A percentile compares a stretch with the other conserved stretches of the same genome.
Conservation (phyloP, 306 rosid genomes). For the Cicer chorassanicum region DNA sequence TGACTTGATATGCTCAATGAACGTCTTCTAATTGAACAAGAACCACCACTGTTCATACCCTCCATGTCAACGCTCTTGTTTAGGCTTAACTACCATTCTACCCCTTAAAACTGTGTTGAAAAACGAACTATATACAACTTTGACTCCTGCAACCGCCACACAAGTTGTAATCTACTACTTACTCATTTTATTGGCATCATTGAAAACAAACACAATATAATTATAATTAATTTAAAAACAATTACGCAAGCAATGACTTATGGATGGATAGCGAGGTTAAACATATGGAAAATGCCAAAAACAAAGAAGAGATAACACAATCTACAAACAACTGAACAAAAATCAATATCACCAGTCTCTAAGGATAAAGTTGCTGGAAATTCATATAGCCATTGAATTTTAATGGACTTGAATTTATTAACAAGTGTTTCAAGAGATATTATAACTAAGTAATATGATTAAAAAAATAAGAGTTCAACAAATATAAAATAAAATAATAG, state of each 20-base stretch:
- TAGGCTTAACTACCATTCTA: background rate
- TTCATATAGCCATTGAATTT: constrained; percentile 8
- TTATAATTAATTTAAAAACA: background rate
- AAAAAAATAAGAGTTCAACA: no score
- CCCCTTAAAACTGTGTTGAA: constrained; percentile 16
- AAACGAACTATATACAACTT: background rate
- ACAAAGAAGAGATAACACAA: background rate
- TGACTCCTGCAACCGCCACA: constrained; percentile 9
- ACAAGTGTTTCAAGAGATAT: no score
- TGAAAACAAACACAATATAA: background rate
- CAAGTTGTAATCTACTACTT: background rate
- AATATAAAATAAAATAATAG: no score
- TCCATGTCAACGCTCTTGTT: constrained; percentile 45
- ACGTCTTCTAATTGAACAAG: constrained; percentile 57
- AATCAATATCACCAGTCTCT: background rate
- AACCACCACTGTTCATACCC: constrained; percentile 47
- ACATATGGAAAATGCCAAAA: background rate
- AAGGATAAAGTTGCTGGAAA: background rate
- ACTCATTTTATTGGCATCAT: background rate
- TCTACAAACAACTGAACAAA: background rate
- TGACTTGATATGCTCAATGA: constrained; percentile 61
- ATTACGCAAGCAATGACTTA: constrained; percentile 21
- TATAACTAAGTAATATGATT: no score
- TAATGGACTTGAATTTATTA: no score
- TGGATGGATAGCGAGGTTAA: background rate